phyloP scores from a whole-genome alignment of 106 monocot genomes.

The Amphibolis antarctica region DNA sequence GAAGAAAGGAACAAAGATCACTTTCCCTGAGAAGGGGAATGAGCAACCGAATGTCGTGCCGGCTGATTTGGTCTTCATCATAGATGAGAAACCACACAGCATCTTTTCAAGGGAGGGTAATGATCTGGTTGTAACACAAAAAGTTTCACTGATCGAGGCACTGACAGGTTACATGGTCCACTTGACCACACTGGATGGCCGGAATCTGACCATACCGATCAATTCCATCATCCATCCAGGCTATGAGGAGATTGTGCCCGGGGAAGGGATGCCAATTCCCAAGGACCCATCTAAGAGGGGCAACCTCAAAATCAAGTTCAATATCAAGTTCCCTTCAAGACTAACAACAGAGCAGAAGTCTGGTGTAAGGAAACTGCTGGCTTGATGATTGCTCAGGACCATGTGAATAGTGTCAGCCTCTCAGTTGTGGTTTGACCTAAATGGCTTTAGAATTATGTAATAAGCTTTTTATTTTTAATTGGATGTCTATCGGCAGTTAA shows the following conservation, averaged over 20 bases:
- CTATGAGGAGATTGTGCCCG: conserved; percentile 11
- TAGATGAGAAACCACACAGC: conserved; percentile 19
- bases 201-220: conserved; percentile 8
- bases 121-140: conserved; percentile 11
- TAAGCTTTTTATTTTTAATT: too few relatives aligned
- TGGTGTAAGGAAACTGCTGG: conserved; percentile 4
- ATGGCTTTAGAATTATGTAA: too few relatives aligned
- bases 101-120: conserved; percentile 11
- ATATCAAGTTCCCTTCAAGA: conserved; percentile 12
- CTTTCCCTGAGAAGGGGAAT: conserved; percentile 20
- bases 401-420: too few relatives aligned
- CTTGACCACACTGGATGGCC: conserved; percentile 13
- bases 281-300: conserved; percentile 11
- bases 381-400: neutral
- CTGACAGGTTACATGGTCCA: conserved; percentile 9
- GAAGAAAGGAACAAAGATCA: conserved; percentile 26
- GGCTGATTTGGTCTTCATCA: conserved; percentile 11
- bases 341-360: conserved; percentile 11
- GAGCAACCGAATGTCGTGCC: conserved; percentile 14
- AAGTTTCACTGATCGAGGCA: conserved; percentile 13
- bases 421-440: too few relatives aligned
- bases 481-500: too few relatives aligned
- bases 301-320: conserved; percentile 17
- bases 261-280: conserved; percentile 17
- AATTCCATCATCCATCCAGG: conserved; percentile 9